Percentiles rank a stretch among this genome's conserved stretches.
These are phyloP conservation scores for Saccharomycopsis sp. DNA, from an alignment of 805 yeast species.

Conservation along the genomic window DNA sequence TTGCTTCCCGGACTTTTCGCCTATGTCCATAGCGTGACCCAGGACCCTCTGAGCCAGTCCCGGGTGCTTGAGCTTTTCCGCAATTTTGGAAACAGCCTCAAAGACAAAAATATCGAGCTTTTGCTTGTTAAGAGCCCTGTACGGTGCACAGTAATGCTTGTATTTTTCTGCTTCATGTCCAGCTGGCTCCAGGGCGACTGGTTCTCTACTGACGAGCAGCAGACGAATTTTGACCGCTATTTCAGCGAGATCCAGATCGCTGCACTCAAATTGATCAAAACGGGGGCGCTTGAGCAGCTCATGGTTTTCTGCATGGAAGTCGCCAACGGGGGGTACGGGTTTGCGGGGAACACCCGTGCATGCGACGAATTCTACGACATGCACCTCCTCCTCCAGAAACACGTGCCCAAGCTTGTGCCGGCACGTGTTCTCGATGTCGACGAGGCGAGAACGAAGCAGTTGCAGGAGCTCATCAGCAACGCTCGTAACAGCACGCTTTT, in stretches of 20 bases:
- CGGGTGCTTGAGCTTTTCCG: constrained; percentile 12
- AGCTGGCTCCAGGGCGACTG: constrained; percentile 18
- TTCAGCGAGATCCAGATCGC: constrained; percentile 12
- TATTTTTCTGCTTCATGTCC: constrained; percentile 16
- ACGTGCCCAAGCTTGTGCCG: constrained; percentile 52
- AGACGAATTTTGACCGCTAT: constrained; percentile 16
- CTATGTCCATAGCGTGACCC: constrained; percentile 7
- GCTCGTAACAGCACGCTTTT: not conserved
- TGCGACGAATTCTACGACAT: constrained; percentile 52
- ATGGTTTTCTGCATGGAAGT: constrained; percentile 58
- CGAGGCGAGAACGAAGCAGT: constrained; percentile 33
- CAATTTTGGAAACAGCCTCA: constrained; percentile 5
- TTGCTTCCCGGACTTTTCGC: constrained; percentile 52
- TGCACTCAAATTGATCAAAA: constrained; percentile 12
- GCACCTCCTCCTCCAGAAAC: constrained; percentile 58
- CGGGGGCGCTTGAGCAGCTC: constrained; percentile 65
- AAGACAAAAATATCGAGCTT: not conserved
- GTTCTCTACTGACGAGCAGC: constrained; percentile 14
- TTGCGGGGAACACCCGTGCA: constrained; percentile 9
- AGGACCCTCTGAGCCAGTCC: not conserved
- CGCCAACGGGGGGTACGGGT: constrained; percentile 20
- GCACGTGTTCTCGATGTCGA: constrained; percentile 46
- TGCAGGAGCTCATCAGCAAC: constrained; percentile 24
- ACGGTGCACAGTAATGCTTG: constrained; percentile 6
- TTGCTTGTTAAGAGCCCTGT: constrained; percentile 11